Evolutionary conservation across 2,329 filamentous ascomycete species (phyloP), one percentile per base, ranked within the genome.

Genomic region (Ilyonectria destructans): DNA sequence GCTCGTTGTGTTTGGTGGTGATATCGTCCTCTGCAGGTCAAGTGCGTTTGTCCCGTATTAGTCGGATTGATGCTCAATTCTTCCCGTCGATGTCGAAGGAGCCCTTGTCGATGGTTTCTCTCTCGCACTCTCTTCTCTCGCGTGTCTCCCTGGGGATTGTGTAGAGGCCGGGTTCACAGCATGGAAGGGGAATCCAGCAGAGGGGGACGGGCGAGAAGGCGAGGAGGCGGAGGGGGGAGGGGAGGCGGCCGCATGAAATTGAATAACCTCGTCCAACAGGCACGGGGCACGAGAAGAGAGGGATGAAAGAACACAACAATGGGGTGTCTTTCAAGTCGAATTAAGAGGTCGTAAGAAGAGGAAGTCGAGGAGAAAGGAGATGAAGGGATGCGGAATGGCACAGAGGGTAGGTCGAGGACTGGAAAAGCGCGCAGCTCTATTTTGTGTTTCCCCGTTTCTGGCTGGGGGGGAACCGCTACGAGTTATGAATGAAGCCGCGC

Each of bases 351-450:
- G 57, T 57, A 64, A 62, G 48, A 26, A 51, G 40, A 46, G 26
- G 52, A 43, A 60, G 26, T 57, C 43, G 52, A 40, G 56, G 33
- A 52, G 65, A 59, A 37, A 19, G 31, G 43, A 63, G 54, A 65
- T 46, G 29, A 65, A 58, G 56, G 59, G 62, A 72, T 29, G 23
- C n/a, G 26, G 29, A 57, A 26, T 29, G 26, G 45, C 3, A 45
- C 26, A 43, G 19, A 58, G 58, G 58, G 29, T 33, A 59, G 51
- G 46, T 51, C 19, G 57, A 61, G 29, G 31, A 48, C 26, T 33
- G 65, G 59, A 75, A 75, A 76, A 76, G 72, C 72, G 74, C 74
- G 74, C 74, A 75, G 69, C 71, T 74, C 33, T 73, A 71, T 74
- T 75, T 74, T 71, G 70, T 75, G 73, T 63, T 62, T 65, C 58